Evolutionary conservation across 2,329 filamentous ascomycete genomes (phyloP), one percentile per base, ranked within the genome.

Genomic region (Beauveria sp.): DNA sequence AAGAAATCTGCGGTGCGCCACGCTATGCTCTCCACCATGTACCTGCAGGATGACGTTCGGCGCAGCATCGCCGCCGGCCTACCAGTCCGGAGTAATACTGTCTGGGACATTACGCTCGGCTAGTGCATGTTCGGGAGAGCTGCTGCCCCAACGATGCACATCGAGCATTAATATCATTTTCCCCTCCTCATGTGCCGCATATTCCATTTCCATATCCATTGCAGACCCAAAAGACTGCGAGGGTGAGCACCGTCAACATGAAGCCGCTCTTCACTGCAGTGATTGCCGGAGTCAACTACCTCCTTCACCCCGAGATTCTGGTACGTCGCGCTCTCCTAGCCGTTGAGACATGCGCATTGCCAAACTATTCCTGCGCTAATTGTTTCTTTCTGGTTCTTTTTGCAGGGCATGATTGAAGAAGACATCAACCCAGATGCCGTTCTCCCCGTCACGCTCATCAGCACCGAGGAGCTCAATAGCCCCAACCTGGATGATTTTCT

Each of bases 331-430:
- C 51, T 34, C 43, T 22, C 10, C 24, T 10, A 28, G 58, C 16
- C 12, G 9, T 53, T 14, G 20, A 59, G 28, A 26, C 18, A 12
- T 10, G 18, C 10, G 4, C 20, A 46, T 0, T 10, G 0, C 12
- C 12, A 20, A 16, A 0, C n/a, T 43, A 6, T 43, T 7, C 4
- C 18, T n/a, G 9, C n/a, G 3, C 34, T 18, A 14, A 18, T 26
- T n/a, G 6, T 7, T 9, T 24, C n/a, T 22, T 37, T 37, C 2
- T 37, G 34, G 1, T 6, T 26, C 16, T 26, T 7, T 24, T 18
- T 18, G n/a, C 26, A 77, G 75, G 75, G 75, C 56, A 70, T 70
- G 22, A 76, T 77, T n/a, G 67, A 76, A 61, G 73, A 76, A 63
- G 75, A 71, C 37, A 76, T 77, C 62, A 72, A 76, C 24, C 70